phyloP scores from a whole-genome alignment of 495 filamentous ascomycete genomes.

The Neurospora pannonica region DNA sequence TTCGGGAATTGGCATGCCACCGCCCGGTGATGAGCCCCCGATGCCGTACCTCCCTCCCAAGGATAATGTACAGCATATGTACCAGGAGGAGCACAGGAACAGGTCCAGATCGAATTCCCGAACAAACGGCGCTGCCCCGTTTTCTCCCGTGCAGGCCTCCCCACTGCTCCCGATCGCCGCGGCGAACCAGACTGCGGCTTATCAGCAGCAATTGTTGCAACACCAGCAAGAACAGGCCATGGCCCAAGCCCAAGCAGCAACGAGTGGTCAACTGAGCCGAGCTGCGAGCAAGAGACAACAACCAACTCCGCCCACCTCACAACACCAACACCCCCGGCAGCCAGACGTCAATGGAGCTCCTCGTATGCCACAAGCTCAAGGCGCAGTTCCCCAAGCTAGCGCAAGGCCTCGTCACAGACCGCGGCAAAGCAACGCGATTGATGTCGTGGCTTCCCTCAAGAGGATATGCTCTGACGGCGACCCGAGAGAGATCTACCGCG shows the following conservation, averaged over 20 bases:
- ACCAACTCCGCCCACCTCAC: constrained; percentile 43
- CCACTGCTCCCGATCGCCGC: constrained; percentile 15
- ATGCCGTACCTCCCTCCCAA: constrained; percentile 36
- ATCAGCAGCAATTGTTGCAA: constrained; percentile 60
- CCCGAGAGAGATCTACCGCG: constrained; percentile 76
- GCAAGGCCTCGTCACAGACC: constrained; percentile 65
- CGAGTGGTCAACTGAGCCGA: constrained; percentile 49
- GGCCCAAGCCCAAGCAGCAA: constrained; percentile 57
- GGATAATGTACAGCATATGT: constrained; percentile 36
- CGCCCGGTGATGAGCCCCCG: constrained; percentile 41
- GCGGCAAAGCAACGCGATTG: constrained; percentile 61
- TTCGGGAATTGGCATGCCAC: constrained; percentile 44
- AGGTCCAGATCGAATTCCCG: constrained; percentile 46
- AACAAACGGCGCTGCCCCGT: constrained; percentile 39
- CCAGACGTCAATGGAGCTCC: constrained; percentile 50
- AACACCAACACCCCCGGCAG: constrained; percentile 44
- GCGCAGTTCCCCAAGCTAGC: constrained; percentile 34
- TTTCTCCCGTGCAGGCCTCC: constrained; percentile 24
- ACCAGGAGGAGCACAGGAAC: constrained; percentile 38
- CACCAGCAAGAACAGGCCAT: constrained; percentile 72
- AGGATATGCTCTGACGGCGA: constrained; percentile 85
- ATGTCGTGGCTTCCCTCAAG: constrained; percentile 74
- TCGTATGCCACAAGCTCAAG: constrained; percentile 33
- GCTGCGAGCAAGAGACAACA: constrained; percentile 54
- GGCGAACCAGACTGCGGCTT: constrained; percentile 33